phyloP scores from a whole-genome alignment of 371 early-diverging fungal species.

The Lichtheimia ramosa region DNA sequence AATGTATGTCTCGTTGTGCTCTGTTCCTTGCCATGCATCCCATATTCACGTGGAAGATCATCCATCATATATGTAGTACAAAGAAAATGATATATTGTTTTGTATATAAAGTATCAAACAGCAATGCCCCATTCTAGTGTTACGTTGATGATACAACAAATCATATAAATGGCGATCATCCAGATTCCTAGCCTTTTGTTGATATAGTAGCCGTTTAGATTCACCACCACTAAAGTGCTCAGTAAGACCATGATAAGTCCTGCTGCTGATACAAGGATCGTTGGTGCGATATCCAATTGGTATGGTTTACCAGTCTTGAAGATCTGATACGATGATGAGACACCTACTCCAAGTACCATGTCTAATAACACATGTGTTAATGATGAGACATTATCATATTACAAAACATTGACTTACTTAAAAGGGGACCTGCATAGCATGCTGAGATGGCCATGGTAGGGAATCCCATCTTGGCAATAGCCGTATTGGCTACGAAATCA shows the following conservation, averaged over 20 bases:
- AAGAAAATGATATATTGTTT: too few species aligned
- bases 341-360: constrained; percentile 76
- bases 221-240: constrained; percentile 53
- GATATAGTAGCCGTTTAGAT: constrained; percentile 47
- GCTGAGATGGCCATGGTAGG: constrained; percentile 87
- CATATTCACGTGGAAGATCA: too few species aligned
- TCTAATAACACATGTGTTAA: constrained; percentile 43
- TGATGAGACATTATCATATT: not conserved
- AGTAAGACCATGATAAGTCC: constrained; percentile 51
- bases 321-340: constrained; percentile 60
- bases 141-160: constrained; percentile 45
- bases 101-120: not conserved
- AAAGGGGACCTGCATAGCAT: constrained; percentile 82
- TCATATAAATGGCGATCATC: constrained; percentile 48
- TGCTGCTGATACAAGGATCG: constrained; percentile 51
- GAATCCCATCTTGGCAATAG: constrained; percentile 82
- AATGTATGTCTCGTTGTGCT: too few species aligned
- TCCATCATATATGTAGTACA: too few species aligned
- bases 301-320: constrained; percentile 41
- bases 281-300: constrained; percentile 51
- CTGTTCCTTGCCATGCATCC: too few species aligned
- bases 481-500: constrained; percentile 81
- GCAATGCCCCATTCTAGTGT: constrained; percentile 27
- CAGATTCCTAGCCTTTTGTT: constrained; percentile 48
- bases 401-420: constrained; percentile 52